These are phyloP conservation scores for Echium plantagineum DNA, from an alignment of 257 asterid species.

Conservation along the genomic window DNA sequence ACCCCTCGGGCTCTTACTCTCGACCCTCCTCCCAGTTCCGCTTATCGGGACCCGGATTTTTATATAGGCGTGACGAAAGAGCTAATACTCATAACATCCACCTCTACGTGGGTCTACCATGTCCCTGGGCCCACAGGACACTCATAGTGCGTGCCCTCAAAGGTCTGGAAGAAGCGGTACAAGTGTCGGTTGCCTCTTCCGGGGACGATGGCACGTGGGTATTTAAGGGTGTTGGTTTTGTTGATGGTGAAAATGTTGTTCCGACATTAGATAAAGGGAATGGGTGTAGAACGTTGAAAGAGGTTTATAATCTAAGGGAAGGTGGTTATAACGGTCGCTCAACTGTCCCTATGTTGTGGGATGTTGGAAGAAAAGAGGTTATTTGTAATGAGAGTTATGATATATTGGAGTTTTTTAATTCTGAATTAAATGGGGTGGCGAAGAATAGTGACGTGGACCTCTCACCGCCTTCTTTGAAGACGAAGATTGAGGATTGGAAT, in stretches of 20 bases:
- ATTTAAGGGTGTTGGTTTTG: conserved; percentile 22
- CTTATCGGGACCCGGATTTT: conserved; percentile 18
- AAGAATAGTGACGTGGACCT: conserved; percentile 54
- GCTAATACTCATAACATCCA: conserved; percentile 25
- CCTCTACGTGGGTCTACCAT: conserved; percentile 86
- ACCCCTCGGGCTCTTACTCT: conserved; percentile 57
- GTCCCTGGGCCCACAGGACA: conserved; percentile 99
- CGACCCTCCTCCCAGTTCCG: conserved; percentile 90
- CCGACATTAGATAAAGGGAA: conserved; percentile 53
- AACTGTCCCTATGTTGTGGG: conserved; percentile 96
- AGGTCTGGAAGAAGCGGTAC: conserved; percentile 54
- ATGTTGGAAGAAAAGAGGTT: conserved; percentile 45
- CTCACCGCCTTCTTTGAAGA: conserved; percentile 44
- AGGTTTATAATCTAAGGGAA: conserved; percentile 43
- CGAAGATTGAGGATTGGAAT: conserved; percentile 61
- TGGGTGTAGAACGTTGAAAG: conserved; percentile 55
- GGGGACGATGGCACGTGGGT: conserved; percentile 80
- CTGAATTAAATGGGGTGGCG: conserved; percentile 49
- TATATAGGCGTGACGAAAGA: too few species aligned
- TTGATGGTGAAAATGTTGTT: conserved; percentile 11
- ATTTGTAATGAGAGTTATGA: conserved; percentile 90
- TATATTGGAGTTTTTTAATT: conserved; percentile 56
- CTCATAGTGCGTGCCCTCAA: conserved; percentile 89
- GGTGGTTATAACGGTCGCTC: conserved; percentile 72
- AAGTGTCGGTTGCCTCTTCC: conserved; percentile 69